Conservation (phyloP, 2,329 filamentous ascomycete species). For the Emydomyces testavorans region DNA sequence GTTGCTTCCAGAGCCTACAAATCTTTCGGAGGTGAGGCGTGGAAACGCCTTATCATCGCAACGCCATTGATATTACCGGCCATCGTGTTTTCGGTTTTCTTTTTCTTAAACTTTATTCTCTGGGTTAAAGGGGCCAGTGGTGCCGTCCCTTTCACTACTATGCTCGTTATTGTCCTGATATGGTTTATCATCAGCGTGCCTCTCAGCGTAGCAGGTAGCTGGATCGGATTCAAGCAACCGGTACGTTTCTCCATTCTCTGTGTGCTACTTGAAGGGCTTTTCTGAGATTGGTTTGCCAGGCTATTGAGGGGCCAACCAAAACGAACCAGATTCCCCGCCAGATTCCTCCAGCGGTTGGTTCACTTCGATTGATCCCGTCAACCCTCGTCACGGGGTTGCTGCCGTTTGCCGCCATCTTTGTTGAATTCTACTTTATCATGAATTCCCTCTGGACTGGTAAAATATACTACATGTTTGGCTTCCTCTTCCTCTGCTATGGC, state of each 20-base stretch:
- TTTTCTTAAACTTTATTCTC: conserved; percentile 89
- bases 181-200: conserved; percentile 97
- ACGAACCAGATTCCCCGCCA: conserved; percentile 98
- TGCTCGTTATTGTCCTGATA: conserved; percentile 84
- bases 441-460: conserved; percentile 97
- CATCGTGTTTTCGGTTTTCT: conserved; percentile 77
- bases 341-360: conserved; percentile 73
- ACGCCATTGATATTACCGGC: conserved; percentile 79
- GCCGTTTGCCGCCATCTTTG: conserved; percentile 92
- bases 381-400: conserved; percentile 86
- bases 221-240: conserved; percentile 73
- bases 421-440: conserved; percentile 99
- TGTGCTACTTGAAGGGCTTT: conserved; percentile 1
- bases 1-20: conserved; percentile 87
- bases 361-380: conserved; percentile 75
- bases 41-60: conserved; percentile 85
- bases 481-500: conserved; percentile 93
- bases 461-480: conserved; percentile 99
- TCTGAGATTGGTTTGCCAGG: conserved; percentile 24
- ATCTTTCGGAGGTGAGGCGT: conserved; percentile 77
- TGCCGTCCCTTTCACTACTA: conserved; percentile 90
- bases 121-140: conserved; percentile 89
- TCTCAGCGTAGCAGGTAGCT: conserved; percentile 78
- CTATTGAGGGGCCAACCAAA: conserved; percentile 68
- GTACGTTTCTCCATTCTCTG: conserved; percentile 23